phyloP scores from a whole-genome alignment of 495 filamentous ascomycete genomes.

The Trichoderma erinaceum region DNA sequence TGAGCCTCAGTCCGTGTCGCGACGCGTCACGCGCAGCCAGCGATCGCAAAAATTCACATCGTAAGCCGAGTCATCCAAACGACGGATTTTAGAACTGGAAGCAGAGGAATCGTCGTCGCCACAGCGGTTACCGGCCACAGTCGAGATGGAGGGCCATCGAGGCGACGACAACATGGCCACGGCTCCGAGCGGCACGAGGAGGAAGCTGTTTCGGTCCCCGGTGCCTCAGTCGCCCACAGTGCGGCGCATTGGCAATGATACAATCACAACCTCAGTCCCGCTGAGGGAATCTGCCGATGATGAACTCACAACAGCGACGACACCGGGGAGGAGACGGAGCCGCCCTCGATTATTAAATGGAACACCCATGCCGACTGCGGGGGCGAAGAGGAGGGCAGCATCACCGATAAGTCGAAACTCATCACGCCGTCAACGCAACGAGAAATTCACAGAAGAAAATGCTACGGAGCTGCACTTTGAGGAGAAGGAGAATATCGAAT shows the following conservation, averaged over 20 bases:
- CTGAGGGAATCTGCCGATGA: slow-evolving; percentile 44
- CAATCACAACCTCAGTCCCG: slow-evolving; percentile 42
- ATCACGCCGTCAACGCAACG: slow-evolving; percentile 21
- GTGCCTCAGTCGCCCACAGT: slow-evolving; percentile 23
- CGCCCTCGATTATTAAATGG: slow-evolving; percentile 36
- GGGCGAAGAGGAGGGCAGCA: slow-evolving; percentile 36
- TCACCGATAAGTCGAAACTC: slow-evolving; percentile 30
- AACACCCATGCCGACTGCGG: slow-evolving; percentile 29
- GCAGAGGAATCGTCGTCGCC: slow-evolving; percentile 43
- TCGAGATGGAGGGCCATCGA: slow-evolving; percentile 39
- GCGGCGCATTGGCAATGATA: slow-evolving; percentile 24
- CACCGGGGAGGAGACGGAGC: slow-evolving; percentile 36
- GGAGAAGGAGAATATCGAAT: background rate
- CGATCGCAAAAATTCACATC: slow-evolving; percentile 25
- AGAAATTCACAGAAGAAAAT: background rate
- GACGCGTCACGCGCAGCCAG: slow-evolving; percentile 25
- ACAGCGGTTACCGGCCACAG: slow-evolving; percentile 47
- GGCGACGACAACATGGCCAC: slow-evolving; percentile 23
- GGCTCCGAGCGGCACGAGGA: slow-evolving; percentile 27
- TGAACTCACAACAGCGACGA: slow-evolving; percentile 29
- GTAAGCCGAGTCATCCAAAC: slow-evolving; percentile 38
- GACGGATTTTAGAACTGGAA: slow-evolving; percentile 49
- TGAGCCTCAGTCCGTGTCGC: slow-evolving; percentile 25
- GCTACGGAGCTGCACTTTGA: background rate
- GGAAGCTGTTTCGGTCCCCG: slow-evolving; percentile 30